Evolutionary conservation across 192 early-diverging fungal genomes (phyloP), one percentile per base, ranked within the genome.

Genomic region (Phycomyces nitens): DNA sequence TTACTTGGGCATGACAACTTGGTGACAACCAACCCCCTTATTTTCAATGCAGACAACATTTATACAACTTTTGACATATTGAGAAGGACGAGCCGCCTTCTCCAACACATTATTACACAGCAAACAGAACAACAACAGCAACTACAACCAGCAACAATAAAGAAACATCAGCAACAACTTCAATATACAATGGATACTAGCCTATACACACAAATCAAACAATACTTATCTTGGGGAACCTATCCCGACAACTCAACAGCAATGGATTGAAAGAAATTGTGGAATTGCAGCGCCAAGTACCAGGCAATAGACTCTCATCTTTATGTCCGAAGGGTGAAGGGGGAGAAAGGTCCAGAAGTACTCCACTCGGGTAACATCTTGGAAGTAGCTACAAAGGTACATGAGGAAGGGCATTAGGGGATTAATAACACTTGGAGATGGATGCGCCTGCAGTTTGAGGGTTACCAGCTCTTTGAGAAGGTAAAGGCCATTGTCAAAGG

Each of bases 391-490:
- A 9, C 26, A 14, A 6, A 21, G 18, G 59, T 71, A 4, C 69
- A 71, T 4, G 20, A 40, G 3, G 69, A 71, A 24, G 58, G 58
- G 0, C 63, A 65, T 12, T 44, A 40, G 2, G 63, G 63, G 27
- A 38, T 56, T 1, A 43, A 55, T 15, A 65, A 71, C 38, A 39
- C 41, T 18, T 24, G 40, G 39, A 15, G 49, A 14, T 15, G 22
- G 3, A 8, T 55, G 5, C 52, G 26, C 12, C 23, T 38, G 2
- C 47, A 18, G 1, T 71, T 49, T n/a, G 21, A 4, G 22, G 58
- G 18, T 11, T 18, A 42, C 2, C 8, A 50, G 2, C 26, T 65
- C 3, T 56, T 29, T 24, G 51, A 54, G 29, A 34, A 34, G 29
- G 29, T 34, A 34, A 24, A 51, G 3, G 34, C 53, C 26, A 5